These are phyloP conservation scores for Boletellus deceptivus DNA, from an alignment of 1,284 basidiomycete genomes.

Conservation along the genomic window DNA sequence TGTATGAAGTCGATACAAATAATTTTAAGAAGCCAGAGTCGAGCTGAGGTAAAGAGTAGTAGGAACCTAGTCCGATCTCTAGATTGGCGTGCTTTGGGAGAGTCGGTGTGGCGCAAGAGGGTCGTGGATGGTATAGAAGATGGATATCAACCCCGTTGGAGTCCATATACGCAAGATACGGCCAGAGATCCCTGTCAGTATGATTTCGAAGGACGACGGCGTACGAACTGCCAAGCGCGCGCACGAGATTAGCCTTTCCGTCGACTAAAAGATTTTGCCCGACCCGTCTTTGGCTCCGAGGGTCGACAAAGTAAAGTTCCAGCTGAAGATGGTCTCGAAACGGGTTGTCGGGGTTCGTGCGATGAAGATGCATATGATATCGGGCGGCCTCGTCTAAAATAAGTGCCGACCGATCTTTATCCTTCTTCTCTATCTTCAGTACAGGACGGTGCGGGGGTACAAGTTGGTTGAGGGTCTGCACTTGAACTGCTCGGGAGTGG, in stretches of 20 bases:
- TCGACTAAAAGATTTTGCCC: conserved; percentile 39
- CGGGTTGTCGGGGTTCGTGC: conserved; percentile 40
- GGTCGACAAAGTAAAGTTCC: conserved; percentile 40
- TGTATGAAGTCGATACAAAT: conserved; percentile 44
- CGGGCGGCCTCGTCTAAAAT: conserved; percentile 43
- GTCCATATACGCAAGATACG: conserved; percentile 49
- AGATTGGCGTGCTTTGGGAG: conserved; percentile 35
- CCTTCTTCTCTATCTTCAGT: conserved; percentile 36
- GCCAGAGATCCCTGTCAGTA: conserved; percentile 43
- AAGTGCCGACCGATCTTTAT: conserved; percentile 34
- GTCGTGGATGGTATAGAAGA: conserved; percentile 40
- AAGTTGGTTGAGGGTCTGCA: conserved; percentile 40
- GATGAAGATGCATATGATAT: conserved; percentile 47
- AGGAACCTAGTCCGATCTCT: conserved; percentile 38
- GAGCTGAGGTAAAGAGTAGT: conserved; percentile 31
- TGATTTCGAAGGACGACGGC: conserved; percentile 41
- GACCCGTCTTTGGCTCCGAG: conserved; percentile 29
- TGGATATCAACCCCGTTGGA: conserved; percentile 43
- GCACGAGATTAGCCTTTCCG: conserved; percentile 39
- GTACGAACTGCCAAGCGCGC: conserved; percentile 36
- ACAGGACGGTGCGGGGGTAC: conserved; percentile 32
- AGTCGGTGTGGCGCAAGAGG: conserved; percentile 32
- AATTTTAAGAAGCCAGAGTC: conserved; percentile 46
- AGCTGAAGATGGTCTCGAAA: conserved; percentile 37
- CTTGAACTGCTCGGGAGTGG: conserved; percentile 34